Conservation (phyloP, 768 basidiomycete genomes). For the Boletellus ananiceps region DNA sequence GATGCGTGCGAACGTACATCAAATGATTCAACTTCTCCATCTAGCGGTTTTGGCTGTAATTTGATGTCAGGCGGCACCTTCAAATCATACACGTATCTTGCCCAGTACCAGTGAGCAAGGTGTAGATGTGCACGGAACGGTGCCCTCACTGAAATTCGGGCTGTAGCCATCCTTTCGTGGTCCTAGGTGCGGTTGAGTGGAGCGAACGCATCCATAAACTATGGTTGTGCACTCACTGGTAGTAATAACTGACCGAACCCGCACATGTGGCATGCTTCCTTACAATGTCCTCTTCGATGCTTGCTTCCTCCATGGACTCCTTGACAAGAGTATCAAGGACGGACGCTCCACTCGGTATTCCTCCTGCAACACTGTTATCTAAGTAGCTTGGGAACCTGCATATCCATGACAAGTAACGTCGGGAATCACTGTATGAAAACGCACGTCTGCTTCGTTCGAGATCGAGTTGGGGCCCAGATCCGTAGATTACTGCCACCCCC, state of each 20-base stretch:
- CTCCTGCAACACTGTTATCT: slow-evolving; percentile 91
- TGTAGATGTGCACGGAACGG: background rate
- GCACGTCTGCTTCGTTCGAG: slow-evolving; percentile 85
- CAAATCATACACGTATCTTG: slow-evolving; percentile 83
- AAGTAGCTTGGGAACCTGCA: slow-evolving; percentile 76
- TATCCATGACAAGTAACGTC: background rate
- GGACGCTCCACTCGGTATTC: slow-evolving; percentile 76
- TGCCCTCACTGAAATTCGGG: slow-evolving; percentile 74
- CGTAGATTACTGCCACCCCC: slow-evolving; percentile 39
- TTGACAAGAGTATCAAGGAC: slow-evolving; percentile 76
- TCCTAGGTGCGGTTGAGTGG: slow-evolving; percentile 13
- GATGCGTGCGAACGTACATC: slow-evolving; percentile 48
- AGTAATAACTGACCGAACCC: slow-evolving; percentile 82
- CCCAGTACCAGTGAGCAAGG: background rate
- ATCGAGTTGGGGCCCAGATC: slow-evolving; percentile 86
- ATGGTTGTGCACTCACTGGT: slow-evolving; percentile 40
- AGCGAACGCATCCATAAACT: background rate
- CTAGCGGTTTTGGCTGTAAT: slow-evolving; percentile 68
- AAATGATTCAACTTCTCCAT: slow-evolving; percentile 94
- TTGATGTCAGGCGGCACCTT: slow-evolving; percentile 52
- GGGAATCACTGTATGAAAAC: slow-evolving; percentile 23
- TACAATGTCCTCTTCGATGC: slow-evolving; percentile 63
- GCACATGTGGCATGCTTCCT: slow-evolving; percentile 51
- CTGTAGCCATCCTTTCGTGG: slow-evolving; percentile 57
- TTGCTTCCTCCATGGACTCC: slow-evolving; percentile 93